A percentile compares a stretch with the other conserved stretches of the same genome.
Conservation (phyloP, 2,329 filamentous ascomycete genomes). For the Fusarium zealandicum region DNA sequence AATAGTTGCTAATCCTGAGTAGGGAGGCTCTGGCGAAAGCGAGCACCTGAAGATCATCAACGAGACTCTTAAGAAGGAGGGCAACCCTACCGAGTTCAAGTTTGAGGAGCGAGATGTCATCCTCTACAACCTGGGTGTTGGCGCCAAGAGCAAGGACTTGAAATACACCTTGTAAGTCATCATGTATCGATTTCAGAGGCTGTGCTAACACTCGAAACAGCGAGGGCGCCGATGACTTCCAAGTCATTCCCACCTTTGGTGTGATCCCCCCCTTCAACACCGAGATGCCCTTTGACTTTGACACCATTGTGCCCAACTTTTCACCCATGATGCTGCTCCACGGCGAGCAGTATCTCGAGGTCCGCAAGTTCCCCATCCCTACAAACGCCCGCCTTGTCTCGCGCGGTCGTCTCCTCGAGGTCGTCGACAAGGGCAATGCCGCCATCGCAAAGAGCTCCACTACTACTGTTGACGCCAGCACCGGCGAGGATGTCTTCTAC, state of each 20-base stretch:
- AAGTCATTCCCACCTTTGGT: slow-evolving; percentile 92
- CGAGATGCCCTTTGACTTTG: slow-evolving; percentile 78
- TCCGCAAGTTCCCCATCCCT: slow-evolving; percentile 90
- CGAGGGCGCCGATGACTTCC: slow-evolving; percentile 91
- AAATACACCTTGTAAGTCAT: slow-evolving; percentile 74
- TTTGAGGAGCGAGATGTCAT: slow-evolving; percentile 89
- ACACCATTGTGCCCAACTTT: slow-evolving; percentile 92
- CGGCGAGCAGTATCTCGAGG: slow-evolving; percentile 97
- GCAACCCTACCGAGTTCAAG: slow-evolving; percentile 75
- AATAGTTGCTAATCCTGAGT: slow-evolving; percentile 32
- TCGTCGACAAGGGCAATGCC: slow-evolving; percentile 93
- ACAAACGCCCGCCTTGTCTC: slow-evolving; percentile 80
- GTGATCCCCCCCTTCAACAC: slow-evolving; percentile 95
- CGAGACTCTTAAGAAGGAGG: slow-evolving; percentile 74
- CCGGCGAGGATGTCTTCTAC: slow-evolving; percentile 92
- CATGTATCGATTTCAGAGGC: background rate
- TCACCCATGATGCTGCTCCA: slow-evolving; percentile 98
- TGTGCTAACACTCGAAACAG: slow-evolving; percentile 39
- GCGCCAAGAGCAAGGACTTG: slow-evolving; percentile 88
- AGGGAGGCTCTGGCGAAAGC: slow-evolving; percentile 55
- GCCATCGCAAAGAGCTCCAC: slow-evolving; percentile 82
- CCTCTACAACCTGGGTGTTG: slow-evolving; percentile 94
- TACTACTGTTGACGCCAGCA: slow-evolving; percentile 84
- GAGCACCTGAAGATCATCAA: slow-evolving; percentile 79
- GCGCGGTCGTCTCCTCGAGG: slow-evolving; percentile 84